Conservation (phyloP, 106 monocot species). For the Platanthera guangdongensis region DNA sequence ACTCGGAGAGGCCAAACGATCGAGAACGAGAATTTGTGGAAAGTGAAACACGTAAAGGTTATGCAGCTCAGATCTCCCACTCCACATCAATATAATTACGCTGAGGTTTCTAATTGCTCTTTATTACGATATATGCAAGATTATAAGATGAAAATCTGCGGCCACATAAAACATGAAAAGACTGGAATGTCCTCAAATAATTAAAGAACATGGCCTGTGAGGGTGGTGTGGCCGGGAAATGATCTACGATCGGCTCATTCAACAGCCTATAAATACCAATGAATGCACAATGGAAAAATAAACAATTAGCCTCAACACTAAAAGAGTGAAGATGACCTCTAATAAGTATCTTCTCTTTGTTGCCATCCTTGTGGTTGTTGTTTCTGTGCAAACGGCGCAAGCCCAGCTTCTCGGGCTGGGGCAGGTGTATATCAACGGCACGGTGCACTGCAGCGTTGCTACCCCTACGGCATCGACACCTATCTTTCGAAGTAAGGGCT, state of each 20-base stretch:
- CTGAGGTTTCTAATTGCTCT: too few species aligned
- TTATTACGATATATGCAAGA: too few species aligned
- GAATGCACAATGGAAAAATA: not conserved
- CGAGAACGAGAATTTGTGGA: too few species aligned
- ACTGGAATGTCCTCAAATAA: too few species aligned
- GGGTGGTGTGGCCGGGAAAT: too few species aligned
- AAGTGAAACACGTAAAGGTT: too few species aligned
- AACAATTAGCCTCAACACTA: not conserved
- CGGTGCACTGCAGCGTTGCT: constrained; percentile 27
- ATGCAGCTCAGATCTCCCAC: too few species aligned
- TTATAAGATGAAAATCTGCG: too few species aligned
- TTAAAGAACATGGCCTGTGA: too few species aligned
- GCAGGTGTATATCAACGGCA: constrained; percentile 26
- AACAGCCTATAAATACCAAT: not conserved
- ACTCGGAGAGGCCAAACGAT: too few species aligned
- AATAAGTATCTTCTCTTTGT: constrained; percentile 9
- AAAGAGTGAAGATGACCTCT: not conserved
- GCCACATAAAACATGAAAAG: too few species aligned
- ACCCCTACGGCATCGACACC: constrained; percentile 6
- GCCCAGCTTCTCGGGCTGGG: constrained; percentile 32
- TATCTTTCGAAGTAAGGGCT: constrained; percentile 29
- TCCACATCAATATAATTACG: too few species aligned
- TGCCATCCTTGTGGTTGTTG: constrained; percentile 1
- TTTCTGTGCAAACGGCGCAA: constrained; percentile 12
- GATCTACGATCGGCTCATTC: not conserved